phyloP scores from a whole-genome alignment of 2,329 filamentous ascomycete species.

The Raffaelea albimanens region DNA sequence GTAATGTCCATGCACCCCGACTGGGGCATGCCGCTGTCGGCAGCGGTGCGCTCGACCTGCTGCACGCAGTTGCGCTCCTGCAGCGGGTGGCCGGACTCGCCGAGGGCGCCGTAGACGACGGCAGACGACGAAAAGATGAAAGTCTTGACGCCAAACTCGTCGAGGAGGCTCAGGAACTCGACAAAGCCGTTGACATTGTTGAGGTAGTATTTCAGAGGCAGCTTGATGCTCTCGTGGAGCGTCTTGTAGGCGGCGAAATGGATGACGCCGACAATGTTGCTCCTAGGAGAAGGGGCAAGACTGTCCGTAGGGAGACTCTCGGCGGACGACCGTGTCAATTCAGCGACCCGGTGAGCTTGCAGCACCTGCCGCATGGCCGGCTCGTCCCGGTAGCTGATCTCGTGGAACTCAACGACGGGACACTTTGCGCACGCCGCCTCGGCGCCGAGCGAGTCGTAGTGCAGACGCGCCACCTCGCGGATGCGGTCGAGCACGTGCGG shows the following conservation, averaged over 20 bases:
- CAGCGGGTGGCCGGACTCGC: conserved; percentile 38
- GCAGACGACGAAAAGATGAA: conserved; percentile 61
- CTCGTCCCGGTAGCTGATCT: conserved; percentile 27
- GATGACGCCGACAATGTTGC: conserved; percentile 50
- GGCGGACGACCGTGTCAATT: too few relatives aligned
- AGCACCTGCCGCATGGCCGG: conserved; percentile 25
- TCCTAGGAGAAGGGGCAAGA: conserved; percentile 8
- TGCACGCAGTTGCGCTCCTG: conserved; percentile 48
- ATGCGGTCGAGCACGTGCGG: conserved; percentile 20
- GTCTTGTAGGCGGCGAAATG: conserved; percentile 62
- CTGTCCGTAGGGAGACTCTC: neutral
- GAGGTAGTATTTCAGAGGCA: conserved; percentile 54
- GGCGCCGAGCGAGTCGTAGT: conserved; percentile 16
- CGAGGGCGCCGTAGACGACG: conserved; percentile 53
- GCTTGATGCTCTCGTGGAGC: conserved; percentile 51
- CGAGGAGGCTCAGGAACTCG: conserved; percentile 46
- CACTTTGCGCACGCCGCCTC: conserved; percentile 8
- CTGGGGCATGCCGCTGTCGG: conserved; percentile 22
- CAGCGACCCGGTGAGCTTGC: too few relatives aligned
- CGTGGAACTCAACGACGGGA: conserved; percentile 25
- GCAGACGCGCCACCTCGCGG: conserved; percentile 18
- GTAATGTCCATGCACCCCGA: conserved; percentile 41
- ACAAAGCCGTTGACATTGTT: conserved; percentile 59
- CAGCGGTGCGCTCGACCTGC: conserved; percentile 30
- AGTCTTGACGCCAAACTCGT: conserved; percentile 51